Conservation (phyloP, 2,329 filamentous ascomycete genomes). For the Nemania abortiva region DNA sequence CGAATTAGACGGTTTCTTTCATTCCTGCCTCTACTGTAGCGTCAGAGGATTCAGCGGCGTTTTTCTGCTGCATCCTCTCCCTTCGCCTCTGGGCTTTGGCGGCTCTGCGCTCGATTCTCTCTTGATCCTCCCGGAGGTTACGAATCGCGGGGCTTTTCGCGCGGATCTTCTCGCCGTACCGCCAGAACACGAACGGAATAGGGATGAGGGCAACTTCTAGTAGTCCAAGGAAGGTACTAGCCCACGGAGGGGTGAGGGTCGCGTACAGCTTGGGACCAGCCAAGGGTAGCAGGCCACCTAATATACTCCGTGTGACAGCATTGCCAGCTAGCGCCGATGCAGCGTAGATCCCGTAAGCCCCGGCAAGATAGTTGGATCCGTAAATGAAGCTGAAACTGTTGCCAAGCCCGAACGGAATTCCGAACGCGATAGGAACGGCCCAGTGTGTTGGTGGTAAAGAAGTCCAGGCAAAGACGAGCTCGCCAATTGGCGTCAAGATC, state of each 20-base stretch:
- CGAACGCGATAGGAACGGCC: conserved; percentile 82
- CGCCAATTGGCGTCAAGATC: conserved; percentile 78
- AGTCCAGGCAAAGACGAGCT: conserved; percentile 91
- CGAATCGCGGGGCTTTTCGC: conserved; percentile 62
- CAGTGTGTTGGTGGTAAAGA: conserved; percentile 85
- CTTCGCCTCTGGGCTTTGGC: conserved; percentile 49
- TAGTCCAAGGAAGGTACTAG: conserved; percentile 79
- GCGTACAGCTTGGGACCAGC: conserved; percentile 80
- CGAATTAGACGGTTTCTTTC: conserved; percentile 15
- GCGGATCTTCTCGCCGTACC: conserved; percentile 66
- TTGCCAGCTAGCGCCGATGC: conserved; percentile 86
- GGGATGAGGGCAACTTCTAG: conserved; percentile 81
- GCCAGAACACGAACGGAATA: conserved; percentile 83
- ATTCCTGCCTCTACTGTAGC: background rate
- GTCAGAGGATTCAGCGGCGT: background rate
- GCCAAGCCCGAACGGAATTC: conserved; percentile 82
- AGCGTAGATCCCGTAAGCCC: conserved; percentile 83
- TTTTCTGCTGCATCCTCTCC: conserved; percentile 32
- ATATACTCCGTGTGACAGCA: conserved; percentile 75
- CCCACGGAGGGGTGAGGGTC: conserved; percentile 79
- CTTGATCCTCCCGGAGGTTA: conserved; percentile 60
- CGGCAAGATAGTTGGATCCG: conserved; percentile 81
- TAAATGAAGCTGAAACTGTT: conserved; percentile 87
- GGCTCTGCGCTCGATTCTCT: conserved; percentile 53
- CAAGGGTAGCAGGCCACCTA: conserved; percentile 83